phyloP scores from a whole-genome alignment of 2,329 filamentous ascomycete species.

The Zymoseptoria brevis region DNA sequence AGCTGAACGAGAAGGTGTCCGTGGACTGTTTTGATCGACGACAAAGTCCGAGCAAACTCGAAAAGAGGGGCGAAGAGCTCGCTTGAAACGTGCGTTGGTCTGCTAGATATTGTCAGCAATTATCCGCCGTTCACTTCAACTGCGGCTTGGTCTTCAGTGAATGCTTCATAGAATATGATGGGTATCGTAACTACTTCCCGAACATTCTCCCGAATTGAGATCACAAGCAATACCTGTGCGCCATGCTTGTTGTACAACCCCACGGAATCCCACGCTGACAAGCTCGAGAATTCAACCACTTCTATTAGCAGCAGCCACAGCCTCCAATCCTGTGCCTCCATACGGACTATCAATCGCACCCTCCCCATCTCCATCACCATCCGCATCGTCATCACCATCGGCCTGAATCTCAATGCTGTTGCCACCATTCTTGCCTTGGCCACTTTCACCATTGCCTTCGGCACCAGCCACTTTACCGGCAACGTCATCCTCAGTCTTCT shows the following conservation, averaged over 20 bases:
- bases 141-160: background rate
- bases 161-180: background rate
- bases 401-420: constrained; percentile 14
- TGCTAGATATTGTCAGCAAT: background rate
- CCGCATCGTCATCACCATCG: constrained; percentile 12
- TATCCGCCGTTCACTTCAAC: background rate
- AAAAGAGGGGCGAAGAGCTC: background rate
- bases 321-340: constrained; percentile 16
- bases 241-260: background rate
- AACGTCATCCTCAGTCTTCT: constrained; percentile 28
- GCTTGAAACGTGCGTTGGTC: background rate
- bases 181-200: background rate
- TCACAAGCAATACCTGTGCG: background rate
- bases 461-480: constrained; percentile 5
- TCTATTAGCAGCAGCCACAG: constrained; percentile 17
- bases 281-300: background rate
- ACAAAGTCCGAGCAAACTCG: background rate
- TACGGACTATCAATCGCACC: constrained; percentile 9
- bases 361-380: constrained; percentile 6
- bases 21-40: background rate
- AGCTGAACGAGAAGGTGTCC: background rate
- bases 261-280: background rate
- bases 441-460: constrained; percentile 6
- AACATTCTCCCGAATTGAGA: background rate
- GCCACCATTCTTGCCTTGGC: constrained; percentile 2